Evolutionary conservation across 1,284 basidiomycete species (phyloP).

Genomic region (Tranzscheliella williamsii): DNA sequence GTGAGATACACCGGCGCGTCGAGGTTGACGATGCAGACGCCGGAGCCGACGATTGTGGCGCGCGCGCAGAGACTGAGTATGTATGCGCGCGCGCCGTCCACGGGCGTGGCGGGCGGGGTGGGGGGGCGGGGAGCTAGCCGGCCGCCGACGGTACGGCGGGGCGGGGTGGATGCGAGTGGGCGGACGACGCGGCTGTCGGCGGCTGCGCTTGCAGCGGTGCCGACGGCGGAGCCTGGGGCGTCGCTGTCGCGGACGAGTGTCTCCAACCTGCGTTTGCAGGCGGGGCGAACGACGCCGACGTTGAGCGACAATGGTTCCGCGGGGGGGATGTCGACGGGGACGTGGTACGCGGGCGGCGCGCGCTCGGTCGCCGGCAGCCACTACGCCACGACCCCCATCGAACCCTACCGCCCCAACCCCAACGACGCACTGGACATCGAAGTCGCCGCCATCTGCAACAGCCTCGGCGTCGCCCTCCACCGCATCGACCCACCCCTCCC

Average conservation of each 20-base stretch:
- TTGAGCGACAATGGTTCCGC: slow-evolving; percentile 41
- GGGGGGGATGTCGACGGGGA: slow-evolving; percentile 31
- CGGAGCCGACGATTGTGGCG: slow-evolving; percentile 51
- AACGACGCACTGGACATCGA: slow-evolving; percentile 80
- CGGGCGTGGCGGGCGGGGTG: slow-evolving; percentile 15
- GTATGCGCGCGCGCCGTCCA: slow-evolving; percentile 42
- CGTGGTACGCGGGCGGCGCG: slow-evolving; percentile 23
- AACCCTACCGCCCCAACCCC: slow-evolving; percentile 71
- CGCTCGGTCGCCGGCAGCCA: slow-evolving; percentile 29
- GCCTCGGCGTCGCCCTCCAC: slow-evolving; percentile 72
- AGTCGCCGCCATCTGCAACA: slow-evolving; percentile 75
- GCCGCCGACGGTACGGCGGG: slow-evolving; percentile 40
- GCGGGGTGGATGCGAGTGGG: slow-evolving; percentile 16
- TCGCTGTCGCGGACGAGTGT: slow-evolving; percentile 38
- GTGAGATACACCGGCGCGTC: slow-evolving; percentile 34
- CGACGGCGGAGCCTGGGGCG: slow-evolving; percentile 32
- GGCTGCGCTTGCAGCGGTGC: slow-evolving; percentile 49
- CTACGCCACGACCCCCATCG: slow-evolving; percentile 29
- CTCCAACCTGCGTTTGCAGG: slow-evolving; percentile 36
- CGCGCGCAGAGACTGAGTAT: slow-evolving; percentile 46
- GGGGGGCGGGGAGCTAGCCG: slow-evolving; percentile 43
- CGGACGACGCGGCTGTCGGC: slow-evolving; percentile 50
- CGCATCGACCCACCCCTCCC: slow-evolving; percentile 76
- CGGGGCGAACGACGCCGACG: slow-evolving; percentile 41
- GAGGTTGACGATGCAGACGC: slow-evolving; percentile 52